These are phyloP conservation scores for Cajanus cajan DNA, from an alignment of 306 rosid genomes.

Conservation along the genomic window DNA sequence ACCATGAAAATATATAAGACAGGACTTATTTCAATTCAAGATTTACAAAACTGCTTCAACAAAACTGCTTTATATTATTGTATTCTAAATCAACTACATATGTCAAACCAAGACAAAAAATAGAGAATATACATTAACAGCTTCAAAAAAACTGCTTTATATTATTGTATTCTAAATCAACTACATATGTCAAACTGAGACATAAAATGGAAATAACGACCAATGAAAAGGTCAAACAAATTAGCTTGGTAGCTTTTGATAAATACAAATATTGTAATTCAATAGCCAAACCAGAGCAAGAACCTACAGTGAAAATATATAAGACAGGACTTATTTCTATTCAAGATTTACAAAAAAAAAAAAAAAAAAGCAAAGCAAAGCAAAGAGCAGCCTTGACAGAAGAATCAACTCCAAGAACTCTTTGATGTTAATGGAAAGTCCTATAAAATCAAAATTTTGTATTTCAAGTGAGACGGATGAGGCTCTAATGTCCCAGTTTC, in stretches of 20 bases:
- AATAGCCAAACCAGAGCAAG: slow-evolving; percentile 15
- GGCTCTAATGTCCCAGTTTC: slow-evolving; percentile 22
- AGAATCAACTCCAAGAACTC: slow-evolving; percentile 3
- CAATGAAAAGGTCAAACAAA: slow-evolving; percentile 18
- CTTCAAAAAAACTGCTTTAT: slow-evolving; percentile 18
- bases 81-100: neutral
- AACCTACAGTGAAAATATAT: neutral
- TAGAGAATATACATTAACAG: neutral
- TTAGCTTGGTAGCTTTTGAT: neutral
- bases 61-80: neutral
- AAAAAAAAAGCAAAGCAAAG: neutral
- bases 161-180: neutral
- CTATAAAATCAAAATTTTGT: slow-evolving; percentile 16
- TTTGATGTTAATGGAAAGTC: neutral
- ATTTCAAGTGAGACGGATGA: neutral
- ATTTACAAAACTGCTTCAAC: neutral
- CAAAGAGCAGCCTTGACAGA: neutral
- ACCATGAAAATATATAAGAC: neutral
- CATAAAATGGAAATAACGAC: neutral
- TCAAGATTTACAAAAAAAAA: neutral
- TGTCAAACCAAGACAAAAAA: neutral
- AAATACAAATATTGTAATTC: neutral
- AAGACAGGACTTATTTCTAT: neutral
- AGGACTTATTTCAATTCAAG: neutral
- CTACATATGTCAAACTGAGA: neutral